These are phyloP conservation scores for Hanseniaspora uvarum DNA, from an alignment of 1,139 yeast genomes.

Conservation along the genomic window DNA sequence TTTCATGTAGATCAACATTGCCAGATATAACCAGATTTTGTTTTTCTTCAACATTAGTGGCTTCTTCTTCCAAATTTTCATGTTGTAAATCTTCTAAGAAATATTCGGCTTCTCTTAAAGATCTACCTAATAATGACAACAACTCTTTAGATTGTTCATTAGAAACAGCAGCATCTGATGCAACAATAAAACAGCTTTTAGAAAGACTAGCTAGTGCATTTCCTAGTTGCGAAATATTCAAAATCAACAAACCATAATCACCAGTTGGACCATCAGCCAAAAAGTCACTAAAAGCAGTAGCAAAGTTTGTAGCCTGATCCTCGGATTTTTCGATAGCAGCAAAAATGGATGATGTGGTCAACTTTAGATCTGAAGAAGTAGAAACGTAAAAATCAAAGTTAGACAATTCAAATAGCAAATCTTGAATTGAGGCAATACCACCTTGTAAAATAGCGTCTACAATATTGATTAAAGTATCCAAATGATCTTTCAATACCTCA, in stretches of 20 bases:
- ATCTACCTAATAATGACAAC: slow-evolving; percentile 41
- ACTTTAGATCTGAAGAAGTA: slow-evolving; percentile 45
- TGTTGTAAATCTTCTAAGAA: slow-evolving; percentile 56
- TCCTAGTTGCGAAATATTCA: slow-evolving; percentile 58
- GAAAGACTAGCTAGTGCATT: slow-evolving; percentile 56
- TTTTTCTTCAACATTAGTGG: slow-evolving; percentile 43
- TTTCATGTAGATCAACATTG: slow-evolving; percentile 63
- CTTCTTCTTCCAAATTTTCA: slow-evolving; percentile 37
- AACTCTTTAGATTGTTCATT: slow-evolving; percentile 48
- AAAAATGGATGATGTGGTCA: slow-evolving; percentile 26
- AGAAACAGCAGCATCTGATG: slow-evolving; percentile 26
- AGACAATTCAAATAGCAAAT: slow-evolving; percentile 58
- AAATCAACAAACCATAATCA: slow-evolving; percentile 58
- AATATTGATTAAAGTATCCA: slow-evolving; percentile 44
- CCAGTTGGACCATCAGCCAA: slow-evolving; percentile 70
- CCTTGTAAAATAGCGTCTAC: slow-evolving; percentile 65
- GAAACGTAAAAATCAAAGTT: slow-evolving; percentile 73
- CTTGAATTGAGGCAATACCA: slow-evolving; percentile 65
- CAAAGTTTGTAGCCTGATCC: slow-evolving; percentile 67
- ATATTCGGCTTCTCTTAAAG: slow-evolving; percentile 52
- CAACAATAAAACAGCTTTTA: slow-evolving; percentile 59
- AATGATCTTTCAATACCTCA: slow-evolving; percentile 41
- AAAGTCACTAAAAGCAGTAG: slow-evolving; percentile 65
- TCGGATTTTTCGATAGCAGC: slow-evolving; percentile 66
- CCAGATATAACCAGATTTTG: slow-evolving; percentile 68